Evolutionary conservation across 805 yeast genomes (phyloP).

Genomic region (Lipomyces anomalus): DNA sequence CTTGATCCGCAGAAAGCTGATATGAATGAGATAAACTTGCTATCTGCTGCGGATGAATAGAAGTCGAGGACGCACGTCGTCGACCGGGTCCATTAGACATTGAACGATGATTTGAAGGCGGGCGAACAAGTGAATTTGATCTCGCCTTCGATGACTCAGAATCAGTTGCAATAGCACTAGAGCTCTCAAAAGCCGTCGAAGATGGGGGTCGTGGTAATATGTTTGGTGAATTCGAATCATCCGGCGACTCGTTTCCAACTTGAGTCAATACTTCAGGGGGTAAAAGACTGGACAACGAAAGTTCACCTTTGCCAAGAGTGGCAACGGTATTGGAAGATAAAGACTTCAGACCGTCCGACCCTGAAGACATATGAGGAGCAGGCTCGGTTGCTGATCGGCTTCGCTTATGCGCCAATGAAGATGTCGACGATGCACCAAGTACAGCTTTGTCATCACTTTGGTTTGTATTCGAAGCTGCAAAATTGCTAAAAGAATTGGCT

Average conservation of each 20-base stretch:
- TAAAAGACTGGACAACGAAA: slow-evolving; percentile 25
- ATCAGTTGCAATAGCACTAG: too few relatives aligned
- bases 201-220: too few relatives aligned
- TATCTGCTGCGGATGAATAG: slow-evolving; percentile 1
- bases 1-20: neutral
- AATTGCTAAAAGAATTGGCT: slow-evolving; percentile 27
- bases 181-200: too few relatives aligned
- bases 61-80: slow-evolving; percentile 14
- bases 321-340: slow-evolving; percentile 20
- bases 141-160: neutral
- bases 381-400: slow-evolving; percentile 19
- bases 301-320: slow-evolving; percentile 33
- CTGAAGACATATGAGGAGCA: slow-evolving; percentile 10
- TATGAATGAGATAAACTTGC: neutral
- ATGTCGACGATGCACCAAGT: too few relatives aligned
- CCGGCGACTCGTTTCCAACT: too few relatives aligned
- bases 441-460: neutral
- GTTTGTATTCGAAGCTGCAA: slow-evolving; percentile 7
- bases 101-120: slow-evolving; percentile 10
- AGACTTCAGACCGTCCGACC: slow-evolving; percentile 5
- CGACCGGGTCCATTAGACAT: slow-evolving; percentile 1
- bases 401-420: too few relatives aligned
- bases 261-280: too few relatives aligned
- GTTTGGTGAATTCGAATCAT: too few relatives aligned
- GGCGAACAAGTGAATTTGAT: slow-evolving; percentile 1